These are phyloP conservation scores for Daldinia sp. DNA, from an alignment of 2,329 filamentous ascomycete species.

Conservation along the genomic window DNA sequence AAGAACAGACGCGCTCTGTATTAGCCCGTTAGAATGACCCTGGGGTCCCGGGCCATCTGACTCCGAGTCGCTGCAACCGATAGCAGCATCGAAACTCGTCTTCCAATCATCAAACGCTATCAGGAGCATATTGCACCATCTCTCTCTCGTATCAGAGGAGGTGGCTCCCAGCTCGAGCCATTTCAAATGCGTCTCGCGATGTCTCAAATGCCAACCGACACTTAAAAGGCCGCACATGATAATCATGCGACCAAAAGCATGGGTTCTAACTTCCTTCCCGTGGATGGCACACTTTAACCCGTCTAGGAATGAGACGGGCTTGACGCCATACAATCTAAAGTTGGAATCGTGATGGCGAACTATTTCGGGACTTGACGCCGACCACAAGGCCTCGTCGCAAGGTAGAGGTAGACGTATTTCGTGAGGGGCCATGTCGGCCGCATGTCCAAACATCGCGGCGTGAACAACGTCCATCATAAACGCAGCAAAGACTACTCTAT, in stretches of 20 bases:
- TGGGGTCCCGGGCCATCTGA: slow-evolving; percentile 56
- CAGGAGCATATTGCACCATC: slow-evolving; percentile 80
- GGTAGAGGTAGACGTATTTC: slow-evolving; percentile 87
- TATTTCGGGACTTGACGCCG: slow-evolving; percentile 77
- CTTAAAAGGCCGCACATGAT: slow-evolving; percentile 91
- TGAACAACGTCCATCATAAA: slow-evolving; percentile 91
- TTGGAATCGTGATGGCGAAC: slow-evolving; percentile 80
- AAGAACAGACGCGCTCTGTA: slow-evolving; percentile 80
- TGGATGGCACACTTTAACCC: slow-evolving; percentile 85
- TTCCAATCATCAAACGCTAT: slow-evolving; percentile 89
- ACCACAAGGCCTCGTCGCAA: slow-evolving; percentile 88
- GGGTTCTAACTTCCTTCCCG: slow-evolving; percentile 81
- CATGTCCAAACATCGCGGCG: slow-evolving; percentile 91
- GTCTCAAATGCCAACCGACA: slow-evolving; percentile 90
- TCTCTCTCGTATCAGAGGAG: slow-evolving; percentile 70
- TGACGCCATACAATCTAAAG: slow-evolving; percentile 79
- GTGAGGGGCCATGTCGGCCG: slow-evolving; percentile 88
- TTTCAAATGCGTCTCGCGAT: slow-evolving; percentile 83
- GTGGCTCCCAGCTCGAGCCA: slow-evolving; percentile 74
- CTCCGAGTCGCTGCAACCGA: slow-evolving; percentile 54
- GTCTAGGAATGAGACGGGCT: slow-evolving; percentile 82
- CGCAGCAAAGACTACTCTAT: slow-evolving; percentile 85
- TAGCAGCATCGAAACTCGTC: slow-evolving; percentile 77
- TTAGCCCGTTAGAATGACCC: slow-evolving; percentile 66
- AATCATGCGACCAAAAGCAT: slow-evolving; percentile 87